Evolutionary conservation across 345 rosid genomes (phyloP), one percentile per base, ranked within the genome.

Genomic region (Trapa bicornis): DNA sequence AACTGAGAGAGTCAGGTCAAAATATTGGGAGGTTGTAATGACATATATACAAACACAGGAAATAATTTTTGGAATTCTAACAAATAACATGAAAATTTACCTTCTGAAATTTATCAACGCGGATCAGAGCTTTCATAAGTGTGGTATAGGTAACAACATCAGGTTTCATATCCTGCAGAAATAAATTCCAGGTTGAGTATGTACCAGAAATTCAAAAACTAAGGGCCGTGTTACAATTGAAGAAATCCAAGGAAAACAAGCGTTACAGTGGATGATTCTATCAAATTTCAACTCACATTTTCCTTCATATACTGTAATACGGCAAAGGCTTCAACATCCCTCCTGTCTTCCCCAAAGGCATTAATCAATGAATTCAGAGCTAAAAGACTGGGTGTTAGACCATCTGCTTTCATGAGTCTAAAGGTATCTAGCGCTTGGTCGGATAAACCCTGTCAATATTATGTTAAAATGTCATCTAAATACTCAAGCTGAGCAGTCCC

Each of bases 61-160:
- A 5, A 62, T 4, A 62, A 1, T 12, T 35, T 61, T 2, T 6
- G 17, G 14, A 22, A 33, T 71, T 65, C 50, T 39, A 39, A 33
- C 36, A 15, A 47, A n/a, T 47, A 42, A 66, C 12, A 63, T 42
- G 32, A 57, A 48, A 45, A 5, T 52, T 68, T 84, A 94, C 99
- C 95, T 89, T 80, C 10, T 85, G 72, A 71, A 82, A 93, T 76
- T 93, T 88, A 65, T 87, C 97, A 54, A 86, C 95, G 36, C 95
- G 97, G 69, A 94, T 87, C 37, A 91, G 84, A 75, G 95, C 81
- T 78, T 94, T 94, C 96, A 94, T 91, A 48, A 91, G 92, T 41
- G 97, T 91, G 35, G 99, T 94, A 73, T 86, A 94, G 0, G 99
- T 91, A 56, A 94, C 86, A 54, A 94, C 99, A n/a, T 94, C 97